Evolutionary conservation across 768 basidiomycete genomes (phyloP).

Genomic region (Boletus edulis): DNA sequence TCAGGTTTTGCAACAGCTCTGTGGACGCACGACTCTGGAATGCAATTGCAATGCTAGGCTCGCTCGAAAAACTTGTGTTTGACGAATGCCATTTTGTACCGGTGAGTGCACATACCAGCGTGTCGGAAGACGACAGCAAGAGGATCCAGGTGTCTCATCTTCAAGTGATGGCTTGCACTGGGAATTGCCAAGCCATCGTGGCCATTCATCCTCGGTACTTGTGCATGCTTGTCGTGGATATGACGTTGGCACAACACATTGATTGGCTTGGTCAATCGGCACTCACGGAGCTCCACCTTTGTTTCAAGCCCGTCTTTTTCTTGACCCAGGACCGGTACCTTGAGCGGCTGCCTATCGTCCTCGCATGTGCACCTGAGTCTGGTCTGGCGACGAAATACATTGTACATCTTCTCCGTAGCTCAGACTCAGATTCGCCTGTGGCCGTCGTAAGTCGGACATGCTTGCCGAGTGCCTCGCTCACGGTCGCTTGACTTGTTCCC

Average conservation of each 20-base stretch:
- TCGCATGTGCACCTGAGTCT: background rate
- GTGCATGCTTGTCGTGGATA: background rate
- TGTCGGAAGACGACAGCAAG: background rate
- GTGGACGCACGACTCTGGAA: slow-evolving; percentile 10
- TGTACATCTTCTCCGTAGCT: background rate
- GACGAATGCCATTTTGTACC: background rate
- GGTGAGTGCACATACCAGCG: background rate
- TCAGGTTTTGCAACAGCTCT: slow-evolving; percentile 8
- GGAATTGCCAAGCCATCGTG: background rate
- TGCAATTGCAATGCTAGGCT: slow-evolving; percentile 1
- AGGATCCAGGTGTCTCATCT: slow-evolving; percentile 7
- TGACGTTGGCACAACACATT: background rate
- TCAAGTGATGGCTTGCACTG: background rate
- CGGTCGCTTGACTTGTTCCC: background rate
- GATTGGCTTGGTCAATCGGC: background rate
- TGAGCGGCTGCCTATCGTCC: background rate
- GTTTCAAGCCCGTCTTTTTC: no score
- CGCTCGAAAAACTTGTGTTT: slow-evolving; percentile 19
- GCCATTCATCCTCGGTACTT: background rate
- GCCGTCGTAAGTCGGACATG: background rate
- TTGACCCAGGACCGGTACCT: background rate
- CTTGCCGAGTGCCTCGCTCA: background rate
- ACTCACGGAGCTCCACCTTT: slow-evolving; percentile 1
- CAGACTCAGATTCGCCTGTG: fast-evolving
- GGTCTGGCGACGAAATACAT: no score